Base-by-base conservation (phyloP, 129 eudicot genomes). In the Flaveria sonorensis region DNA sequence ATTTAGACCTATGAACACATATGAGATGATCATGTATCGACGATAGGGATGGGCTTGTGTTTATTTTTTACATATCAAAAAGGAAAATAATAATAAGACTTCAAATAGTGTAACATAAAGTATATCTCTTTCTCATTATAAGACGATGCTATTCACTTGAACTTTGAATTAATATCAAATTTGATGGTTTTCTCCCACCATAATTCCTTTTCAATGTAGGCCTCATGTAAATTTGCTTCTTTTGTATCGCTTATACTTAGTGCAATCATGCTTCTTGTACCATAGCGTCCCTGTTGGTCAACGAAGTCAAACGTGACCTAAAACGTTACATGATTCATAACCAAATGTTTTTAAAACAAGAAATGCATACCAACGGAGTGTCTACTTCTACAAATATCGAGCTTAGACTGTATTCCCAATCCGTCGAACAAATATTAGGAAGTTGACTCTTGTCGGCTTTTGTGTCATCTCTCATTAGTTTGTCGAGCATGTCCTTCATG, bases 231-330 rank as follows among this genome's bases (percentile, higher is more conserved):
- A 70, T 81, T 87, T 15, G 85, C 89, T 78, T 89, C 85, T 48
- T 89, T 87, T 32, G 28, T 76, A 4, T 64, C 84, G 78, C 46
- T 80, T 24, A 86, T 75, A 19, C 88, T 87, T 71, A 92, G 7
- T 20, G 78, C 90, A 56, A 89, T 80, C 51, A 88, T 92, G 85
- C 97, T 92, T 85, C 97, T 82, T 0, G 97, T 92, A 24, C 97
- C 97, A 42, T 92, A 87, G 23, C 85, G 73, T 2, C 97, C 97
- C 96, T 92, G 50, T 46, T 21, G n/a, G 77, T 60, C 13, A 75
- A 32, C 16, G 0, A 43, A 42, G 14, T 20, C 11, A 15, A 24
- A 15, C 3, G 21, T 64, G 9, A 65, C 43, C 12, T 23, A 23
- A 20, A 47, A 13, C 15, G 16, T 23, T 23, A 20, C 3, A 20